These are phyloP conservation scores for Kwoniella heveanensis DNA, from an alignment of 768 basidiomycete species.

Conservation along the genomic window DNA sequence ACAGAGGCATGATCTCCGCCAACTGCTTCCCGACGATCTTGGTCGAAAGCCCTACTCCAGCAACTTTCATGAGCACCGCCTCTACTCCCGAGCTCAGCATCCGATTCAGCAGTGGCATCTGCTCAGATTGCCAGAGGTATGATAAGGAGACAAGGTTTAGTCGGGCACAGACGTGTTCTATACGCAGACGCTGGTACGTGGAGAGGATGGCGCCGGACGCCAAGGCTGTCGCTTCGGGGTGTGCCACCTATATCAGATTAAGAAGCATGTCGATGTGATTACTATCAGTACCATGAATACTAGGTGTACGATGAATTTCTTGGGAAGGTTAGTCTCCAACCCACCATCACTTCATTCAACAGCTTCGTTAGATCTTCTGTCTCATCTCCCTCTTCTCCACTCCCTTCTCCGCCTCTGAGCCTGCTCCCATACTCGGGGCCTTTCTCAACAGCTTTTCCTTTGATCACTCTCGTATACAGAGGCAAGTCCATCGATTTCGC, in stretches of 20 bases:
- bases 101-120: slow-evolving; percentile 77
- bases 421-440: slow-evolving; percentile 82
- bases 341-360: slow-evolving; percentile 74
- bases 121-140: slow-evolving; percentile 93
- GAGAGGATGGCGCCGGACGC: slow-evolving; percentile 96
- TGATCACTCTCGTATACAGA: slow-evolving; percentile 77
- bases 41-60: slow-evolving; percentile 81
- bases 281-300: too few species aligned
- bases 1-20: slow-evolving; percentile 69
- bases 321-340: slow-evolving; percentile 14
- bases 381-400: slow-evolving; percentile 78
- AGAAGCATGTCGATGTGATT: too few species aligned
- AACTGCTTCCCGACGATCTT: slow-evolving; percentile 79
- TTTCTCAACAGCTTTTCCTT: slow-evolving; percentile 76
- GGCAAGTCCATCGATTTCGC: slow-evolving; percentile 84
- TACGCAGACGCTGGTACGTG: slow-evolving; percentile 92
- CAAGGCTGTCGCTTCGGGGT: slow-evolving; percentile 81
- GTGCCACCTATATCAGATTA: slow-evolving; percentile 63
- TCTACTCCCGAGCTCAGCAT: slow-evolving; percentile 80
- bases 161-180: slow-evolving; percentile 92
- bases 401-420: slow-evolving; percentile 52
- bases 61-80: slow-evolving; percentile 88
- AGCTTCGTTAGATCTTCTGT: slow-evolving; percentile 87
- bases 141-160: slow-evolving; percentile 76
- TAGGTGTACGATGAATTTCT: too few species aligned